phyloP scores from a whole-genome alignment of 768 basidiomycete genomes.

The Boletus barrowsii region DNA sequence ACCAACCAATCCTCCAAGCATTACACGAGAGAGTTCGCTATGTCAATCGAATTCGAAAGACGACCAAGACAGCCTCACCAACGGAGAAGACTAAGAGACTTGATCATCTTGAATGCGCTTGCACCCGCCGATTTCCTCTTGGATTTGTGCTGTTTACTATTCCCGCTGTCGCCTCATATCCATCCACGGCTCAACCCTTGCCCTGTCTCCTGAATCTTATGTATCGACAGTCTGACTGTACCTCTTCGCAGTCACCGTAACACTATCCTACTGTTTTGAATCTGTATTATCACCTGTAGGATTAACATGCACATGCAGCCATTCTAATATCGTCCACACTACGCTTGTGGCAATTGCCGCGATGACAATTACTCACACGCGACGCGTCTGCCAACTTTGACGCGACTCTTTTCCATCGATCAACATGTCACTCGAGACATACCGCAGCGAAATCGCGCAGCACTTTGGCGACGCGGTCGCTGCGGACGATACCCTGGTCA shows the following conservation, averaged over 20 bases:
- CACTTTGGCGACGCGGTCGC: constrained; percentile 29
- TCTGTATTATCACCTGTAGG: constrained; percentile 32
- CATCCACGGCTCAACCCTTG: constrained; percentile 16
- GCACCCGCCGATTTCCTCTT: constrained; percentile 3
- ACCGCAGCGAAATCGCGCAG: constrained; percentile 21
- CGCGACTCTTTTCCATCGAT: neutral
- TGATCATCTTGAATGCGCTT: constrained; percentile 7
- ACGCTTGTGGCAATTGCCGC: too few species aligned
- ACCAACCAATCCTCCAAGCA: constrained; percentile 67
- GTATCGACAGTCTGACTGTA: constrained; percentile 13
- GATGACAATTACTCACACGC: too few species aligned
- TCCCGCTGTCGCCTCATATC: constrained; percentile 24
- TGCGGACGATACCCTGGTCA: constrained; percentile 42
- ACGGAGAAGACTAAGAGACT: constrained; percentile 13
- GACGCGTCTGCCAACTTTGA: neutral
- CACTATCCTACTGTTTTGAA: constrained; percentile 22
- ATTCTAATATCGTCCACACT: constrained; percentile 15
- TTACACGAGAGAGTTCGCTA: constrained; percentile 58
- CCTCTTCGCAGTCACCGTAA: constrained; percentile 15
- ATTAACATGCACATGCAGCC: constrained; percentile 15
- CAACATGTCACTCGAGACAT: constrained; percentile 22
- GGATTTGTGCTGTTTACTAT: constrained; percentile 15
- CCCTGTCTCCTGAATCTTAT: constrained; percentile 10
- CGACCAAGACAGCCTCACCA: constrained; percentile 5
- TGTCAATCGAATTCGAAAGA: constrained; percentile 24